phyloP scores from a whole-genome alignment of 805 yeast species.

The Priceomyces carsonii region DNA sequence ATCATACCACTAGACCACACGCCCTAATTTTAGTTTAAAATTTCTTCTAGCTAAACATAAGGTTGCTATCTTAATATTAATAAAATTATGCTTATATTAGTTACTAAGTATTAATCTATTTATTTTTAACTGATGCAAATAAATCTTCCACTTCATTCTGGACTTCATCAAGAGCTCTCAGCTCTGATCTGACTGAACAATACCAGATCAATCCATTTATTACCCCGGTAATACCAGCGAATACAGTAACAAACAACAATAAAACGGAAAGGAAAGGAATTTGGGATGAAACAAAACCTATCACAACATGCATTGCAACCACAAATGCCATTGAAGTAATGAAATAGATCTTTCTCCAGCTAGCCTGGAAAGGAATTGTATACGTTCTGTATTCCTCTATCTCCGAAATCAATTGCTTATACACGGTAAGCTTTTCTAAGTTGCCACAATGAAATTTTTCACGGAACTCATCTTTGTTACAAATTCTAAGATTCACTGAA shows the following conservation, averaged over 20 bases:
- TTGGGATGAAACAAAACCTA: slow-evolving; percentile 59
- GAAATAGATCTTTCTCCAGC: slow-evolving; percentile 69
- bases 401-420: slow-evolving; percentile 30
- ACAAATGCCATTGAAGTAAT: slow-evolving; percentile 46
- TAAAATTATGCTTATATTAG: background rate
- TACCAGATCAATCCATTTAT: slow-evolving; percentile 77
- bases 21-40: too few relatives aligned
- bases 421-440: slow-evolving; percentile 31
- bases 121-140: slow-evolving; percentile 8
- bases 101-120: background rate
- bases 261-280: slow-evolving; percentile 68
- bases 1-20: slow-evolving; percentile 17
- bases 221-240: slow-evolving; percentile 64
- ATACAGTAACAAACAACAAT: slow-evolving; percentile 54
- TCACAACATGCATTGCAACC: slow-evolving; percentile 51
- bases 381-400: slow-evolving; percentile 47
- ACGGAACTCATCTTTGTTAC: too few relatives aligned
- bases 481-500: slow-evolving; percentile 28
- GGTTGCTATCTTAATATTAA: too few relatives aligned
- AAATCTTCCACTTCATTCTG: slow-evolving; percentile 58
- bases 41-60: too few relatives aligned
- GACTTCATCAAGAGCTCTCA: slow-evolving; percentile 75
- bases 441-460: too few relatives aligned
- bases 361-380: slow-evolving; percentile 58
- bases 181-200: slow-evolving; percentile 79